A percentile compares a stretch with the other conserved stretches of the same genome.
Conservation (phyloP, 2,329 filamentous ascomycete genomes). For the Ceratocystis albifundus region DNA sequence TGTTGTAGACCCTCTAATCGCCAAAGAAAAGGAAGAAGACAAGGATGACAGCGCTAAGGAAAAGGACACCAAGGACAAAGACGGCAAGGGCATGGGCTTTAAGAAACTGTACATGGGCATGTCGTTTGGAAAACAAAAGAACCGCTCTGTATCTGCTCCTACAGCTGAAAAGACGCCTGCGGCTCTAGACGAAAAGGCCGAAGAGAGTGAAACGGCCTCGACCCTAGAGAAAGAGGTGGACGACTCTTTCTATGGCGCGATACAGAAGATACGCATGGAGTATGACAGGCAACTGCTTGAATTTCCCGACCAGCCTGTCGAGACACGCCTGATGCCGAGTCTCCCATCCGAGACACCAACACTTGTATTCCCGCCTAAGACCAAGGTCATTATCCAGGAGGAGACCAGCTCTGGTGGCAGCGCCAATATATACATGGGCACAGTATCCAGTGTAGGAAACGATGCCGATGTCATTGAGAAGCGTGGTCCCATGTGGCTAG, state of each 20-base stretch:
- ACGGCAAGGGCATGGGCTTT: conserved; percentile 54
- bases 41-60: conserved; percentile 37
- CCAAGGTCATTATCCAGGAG: conserved; percentile 58
- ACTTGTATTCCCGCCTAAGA: conserved; percentile 56
- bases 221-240: conserved; percentile 62
- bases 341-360: conserved; percentile 63
- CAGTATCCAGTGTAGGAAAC: conserved; percentile 61
- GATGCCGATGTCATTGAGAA: conserved; percentile 78
- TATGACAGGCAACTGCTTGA: conserved; percentile 59
- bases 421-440: conserved; percentile 84
- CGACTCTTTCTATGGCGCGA: conserved; percentile 59
- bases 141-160: conserved; percentile 49
- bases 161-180: conserved; percentile 57
- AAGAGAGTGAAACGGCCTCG: conserved; percentile 51
- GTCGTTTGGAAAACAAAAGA: conserved; percentile 74
- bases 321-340: conserved; percentile 56
- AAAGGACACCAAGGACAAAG: conserved; percentile 44
- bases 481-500: conserved; percentile 81
- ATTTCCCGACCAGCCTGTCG: conserved; percentile 42
- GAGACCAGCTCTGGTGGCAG: conserved; percentile 53
- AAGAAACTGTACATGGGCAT: conserved; percentile 71
- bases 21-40: conserved; percentile 39
- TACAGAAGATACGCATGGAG: conserved; percentile 60
- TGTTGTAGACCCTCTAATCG: conserved; percentile 38
- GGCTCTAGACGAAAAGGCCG: conserved; percentile 64